A percentile compares a stretch with the other conserved stretches of the same genome.
These are phyloP conservation scores for Coffea eugenioides DNA, from an alignment of 257 asterid species.

Conservation along the genomic window DNA sequence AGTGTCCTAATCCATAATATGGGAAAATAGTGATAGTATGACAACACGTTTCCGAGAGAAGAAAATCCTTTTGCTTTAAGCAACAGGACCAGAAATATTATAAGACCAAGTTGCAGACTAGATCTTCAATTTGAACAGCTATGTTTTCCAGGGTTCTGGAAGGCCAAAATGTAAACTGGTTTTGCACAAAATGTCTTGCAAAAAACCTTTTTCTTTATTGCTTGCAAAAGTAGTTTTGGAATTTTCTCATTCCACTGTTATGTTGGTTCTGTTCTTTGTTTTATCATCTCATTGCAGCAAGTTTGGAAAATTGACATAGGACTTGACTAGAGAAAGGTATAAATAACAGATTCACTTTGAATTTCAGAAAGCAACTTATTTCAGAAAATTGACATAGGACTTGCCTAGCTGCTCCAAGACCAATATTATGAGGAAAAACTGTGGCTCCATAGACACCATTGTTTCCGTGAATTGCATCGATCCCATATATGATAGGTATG, in stretches of 20 bases:
- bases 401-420: conserved; percentile 71
- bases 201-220: neutral
- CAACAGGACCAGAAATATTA: neutral
- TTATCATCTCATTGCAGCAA: neutral
- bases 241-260: neutral
- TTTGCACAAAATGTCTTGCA: neutral
- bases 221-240: neutral
- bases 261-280: neutral
- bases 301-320: too few relatives aligned
- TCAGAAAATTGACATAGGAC: too few relatives aligned
- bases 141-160: neutral
- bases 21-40: neutral
- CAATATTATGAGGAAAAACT: conserved; percentile 66
- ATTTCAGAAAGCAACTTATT: too few relatives aligned
- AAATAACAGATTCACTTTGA: too few relatives aligned
- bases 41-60: neutral
- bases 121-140: neutral
- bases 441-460: conserved; percentile 60
- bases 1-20: neutral
- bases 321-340: neutral
- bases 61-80: neutral
- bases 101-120: neutral
- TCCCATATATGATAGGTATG: conserved; percentile 67
- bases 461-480: conserved; percentile 71
- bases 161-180: neutral